A percentile compares a stretch with the other conserved stretches of the same genome.
Evolutionary conservation across 805 yeast species (phyloP).

Genomic region (Wickerhamiella lipophila): DNA sequence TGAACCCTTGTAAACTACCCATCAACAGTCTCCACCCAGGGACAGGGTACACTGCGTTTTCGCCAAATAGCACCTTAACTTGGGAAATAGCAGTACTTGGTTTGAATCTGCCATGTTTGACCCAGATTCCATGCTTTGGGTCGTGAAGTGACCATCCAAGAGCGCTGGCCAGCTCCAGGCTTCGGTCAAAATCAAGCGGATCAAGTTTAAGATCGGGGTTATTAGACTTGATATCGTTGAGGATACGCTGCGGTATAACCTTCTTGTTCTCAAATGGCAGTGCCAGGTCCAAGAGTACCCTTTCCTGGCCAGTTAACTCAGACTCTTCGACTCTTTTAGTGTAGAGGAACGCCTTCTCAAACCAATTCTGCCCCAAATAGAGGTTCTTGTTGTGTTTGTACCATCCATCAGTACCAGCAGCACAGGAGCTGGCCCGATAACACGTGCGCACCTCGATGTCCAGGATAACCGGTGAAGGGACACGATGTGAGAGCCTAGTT

Average conservation of each 20-base stretch:
- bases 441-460: conserved; percentile 33
- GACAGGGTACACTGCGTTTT: conserved; percentile 64
- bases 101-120: conserved; percentile 36
- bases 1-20: conserved; percentile 21
- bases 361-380: conserved; percentile 35
- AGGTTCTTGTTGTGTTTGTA: conserved; percentile 37
- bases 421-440: conserved; percentile 23
- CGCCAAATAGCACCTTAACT: conserved; percentile 59
- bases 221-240: conserved; percentile 8
- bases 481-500: conserved; percentile 31
- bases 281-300: conserved; percentile 18
- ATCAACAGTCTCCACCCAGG: conserved; percentile 46
- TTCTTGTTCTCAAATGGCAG: conserved; percentile 21
- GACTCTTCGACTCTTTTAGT: conserved; percentile 22
- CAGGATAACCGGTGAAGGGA: conserved; percentile 32
- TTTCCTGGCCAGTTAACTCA: conserved; percentile 29
- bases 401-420: conserved; percentile 31
- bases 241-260: conserved; percentile 28
- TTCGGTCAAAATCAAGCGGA: conserved; percentile 15
- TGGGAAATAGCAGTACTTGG: conserved; percentile 37
- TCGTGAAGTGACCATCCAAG: conserved; percentile 28
- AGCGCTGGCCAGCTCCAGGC: conserved; percentile 16
- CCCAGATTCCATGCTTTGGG: conserved; percentile 43
- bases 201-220: conserved; percentile 13
- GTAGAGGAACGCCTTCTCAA: conserved; percentile 31